Evolutionary conservation across 768 basidiomycete species (phyloP).

Genomic region (Pleurotus pulmonarius): DNA sequence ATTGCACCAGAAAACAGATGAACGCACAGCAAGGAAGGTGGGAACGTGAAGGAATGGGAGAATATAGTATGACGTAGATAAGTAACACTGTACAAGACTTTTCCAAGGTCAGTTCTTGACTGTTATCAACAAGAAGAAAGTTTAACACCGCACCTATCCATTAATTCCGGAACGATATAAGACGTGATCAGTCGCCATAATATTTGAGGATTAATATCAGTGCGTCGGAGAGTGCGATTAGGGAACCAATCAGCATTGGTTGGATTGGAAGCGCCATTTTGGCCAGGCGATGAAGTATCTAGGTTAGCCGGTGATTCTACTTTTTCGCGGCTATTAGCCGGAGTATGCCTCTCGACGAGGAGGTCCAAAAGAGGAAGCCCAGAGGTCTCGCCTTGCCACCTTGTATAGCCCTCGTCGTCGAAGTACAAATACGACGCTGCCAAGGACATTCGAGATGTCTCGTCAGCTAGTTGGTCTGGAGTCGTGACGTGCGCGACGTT

Average conservation of each 20-base stretch:
- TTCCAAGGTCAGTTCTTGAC: constrained; percentile 7
- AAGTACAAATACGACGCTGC: constrained; percentile 82
- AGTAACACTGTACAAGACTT: constrained; percentile 77
- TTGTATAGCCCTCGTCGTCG: constrained; percentile 82
- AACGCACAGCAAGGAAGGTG: constrained; percentile 71
- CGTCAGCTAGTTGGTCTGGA: constrained; percentile 50
- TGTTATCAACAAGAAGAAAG: constrained; percentile 1
- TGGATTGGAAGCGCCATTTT: constrained; percentile 22
- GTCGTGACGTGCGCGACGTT: constrained; percentile 10
- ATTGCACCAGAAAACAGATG: constrained; percentile 3
- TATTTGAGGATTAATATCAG: constrained; percentile 82
- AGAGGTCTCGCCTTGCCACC: constrained; percentile 93
- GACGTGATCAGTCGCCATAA: constrained; percentile 87
- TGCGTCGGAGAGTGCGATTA: constrained; percentile 67
- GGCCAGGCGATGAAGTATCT: constrained; percentile 1
- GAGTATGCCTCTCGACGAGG: constrained; percentile 66
- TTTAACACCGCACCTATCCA: constrained; percentile 72
- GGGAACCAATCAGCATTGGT: constrained; percentile 72
- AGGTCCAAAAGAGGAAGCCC: constrained; percentile 86
- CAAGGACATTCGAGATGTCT: constrained; percentile 59
- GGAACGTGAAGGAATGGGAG: constrained; percentile 93
- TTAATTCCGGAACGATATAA: constrained; percentile 82
- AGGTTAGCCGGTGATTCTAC: constrained; percentile 12
- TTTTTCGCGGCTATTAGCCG: constrained; percentile 24
- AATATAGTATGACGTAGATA: constrained; percentile 91